Evolutionary conservation across 805 yeast species (phyloP).

Genomic region (Zygotorulaspora chibaensis): DNA sequence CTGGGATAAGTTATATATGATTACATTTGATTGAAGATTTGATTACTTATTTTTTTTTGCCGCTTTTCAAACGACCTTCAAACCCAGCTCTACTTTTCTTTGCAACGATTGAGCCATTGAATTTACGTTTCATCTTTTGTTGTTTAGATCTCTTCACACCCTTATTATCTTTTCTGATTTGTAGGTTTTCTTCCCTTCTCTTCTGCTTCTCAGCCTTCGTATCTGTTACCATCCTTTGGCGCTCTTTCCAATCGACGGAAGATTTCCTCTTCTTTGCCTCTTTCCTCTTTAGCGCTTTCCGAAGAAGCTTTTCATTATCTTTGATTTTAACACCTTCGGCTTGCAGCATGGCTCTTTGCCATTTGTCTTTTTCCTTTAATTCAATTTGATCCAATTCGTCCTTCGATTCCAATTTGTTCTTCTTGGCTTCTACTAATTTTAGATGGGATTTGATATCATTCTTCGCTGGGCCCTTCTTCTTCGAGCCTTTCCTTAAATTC

Average conservation of each 20-base stretch:
- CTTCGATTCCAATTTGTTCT: slow-evolving; percentile 53
- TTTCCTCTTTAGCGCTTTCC: slow-evolving; percentile 79
- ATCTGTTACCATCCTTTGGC: slow-evolving; percentile 74
- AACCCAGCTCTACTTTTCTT: slow-evolving; percentile 72
- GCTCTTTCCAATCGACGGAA: slow-evolving; percentile 87
- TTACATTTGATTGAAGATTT: not conserved
- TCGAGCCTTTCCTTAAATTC: slow-evolving; percentile 47
- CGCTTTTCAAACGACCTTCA: slow-evolving; percentile 58
- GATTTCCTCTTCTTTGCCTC: slow-evolving; percentile 80
- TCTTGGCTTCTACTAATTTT: slow-evolving; percentile 67
- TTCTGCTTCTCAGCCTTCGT: slow-evolving; percentile 70
- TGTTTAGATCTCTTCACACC: slow-evolving; percentile 74
- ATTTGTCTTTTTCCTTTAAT: slow-evolving; percentile 66
- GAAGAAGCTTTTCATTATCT: slow-evolving; percentile 84
- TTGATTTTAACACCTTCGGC: slow-evolving; percentile 86
- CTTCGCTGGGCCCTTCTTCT: slow-evolving; percentile 77
- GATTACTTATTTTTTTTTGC: slow-evolving; percentile 23
- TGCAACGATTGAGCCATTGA: slow-evolving; percentile 51
- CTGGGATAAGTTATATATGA: not conserved
- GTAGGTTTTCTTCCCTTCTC: slow-evolving; percentile 88
- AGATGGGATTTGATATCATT: slow-evolving; percentile 83
- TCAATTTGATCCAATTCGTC: slow-evolving; percentile 58
- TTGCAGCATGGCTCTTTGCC: slow-evolving; percentile 80
- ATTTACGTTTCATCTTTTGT: slow-evolving; percentile 60
- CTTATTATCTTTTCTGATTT: slow-evolving; percentile 79